phyloP scores from a whole-genome alignment of 257 asterid genomes.

The Petunia axillaris region DNA sequence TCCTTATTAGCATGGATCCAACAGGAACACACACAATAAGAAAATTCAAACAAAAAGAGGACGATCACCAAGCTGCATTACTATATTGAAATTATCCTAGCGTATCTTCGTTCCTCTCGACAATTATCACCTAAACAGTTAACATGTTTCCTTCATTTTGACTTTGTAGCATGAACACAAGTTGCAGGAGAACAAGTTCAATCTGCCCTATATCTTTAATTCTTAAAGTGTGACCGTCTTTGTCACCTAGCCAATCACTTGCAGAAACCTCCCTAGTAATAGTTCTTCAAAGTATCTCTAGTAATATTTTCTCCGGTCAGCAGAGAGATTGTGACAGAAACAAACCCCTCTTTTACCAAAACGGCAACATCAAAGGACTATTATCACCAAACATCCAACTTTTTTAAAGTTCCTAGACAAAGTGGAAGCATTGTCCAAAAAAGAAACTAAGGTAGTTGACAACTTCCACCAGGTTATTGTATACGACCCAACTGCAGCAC shows the following conservation, averaged over 20 bases:
- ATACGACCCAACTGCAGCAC: background rate
- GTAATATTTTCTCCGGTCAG: background rate
- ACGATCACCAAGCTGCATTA: background rate
- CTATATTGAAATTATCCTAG: background rate
- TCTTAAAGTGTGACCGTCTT: background rate
- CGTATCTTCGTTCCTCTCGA: background rate
- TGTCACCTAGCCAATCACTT: background rate
- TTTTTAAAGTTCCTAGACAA: background rate
- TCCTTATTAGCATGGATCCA: conserved; percentile 30
- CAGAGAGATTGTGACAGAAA: conserved; percentile 9
- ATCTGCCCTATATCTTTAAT: background rate
- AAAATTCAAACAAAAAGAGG: background rate
- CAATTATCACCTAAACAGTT: background rate
- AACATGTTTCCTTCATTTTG: conserved; percentile 4
- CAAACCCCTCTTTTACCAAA: background rate
- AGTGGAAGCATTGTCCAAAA: background rate
- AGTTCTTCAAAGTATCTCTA: background rate
- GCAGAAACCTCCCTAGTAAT: background rate
- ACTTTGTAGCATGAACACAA: background rate
- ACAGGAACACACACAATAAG: conserved; percentile 6
- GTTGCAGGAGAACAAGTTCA: background rate
- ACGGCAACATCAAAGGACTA: background rate
- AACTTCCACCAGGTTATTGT: background rate
- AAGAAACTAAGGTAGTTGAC: background rate
- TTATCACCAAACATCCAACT: conserved; percentile 20